Conservation (phyloP, 768 basidiomycete species). For the Pholiota conissans region DNA sequence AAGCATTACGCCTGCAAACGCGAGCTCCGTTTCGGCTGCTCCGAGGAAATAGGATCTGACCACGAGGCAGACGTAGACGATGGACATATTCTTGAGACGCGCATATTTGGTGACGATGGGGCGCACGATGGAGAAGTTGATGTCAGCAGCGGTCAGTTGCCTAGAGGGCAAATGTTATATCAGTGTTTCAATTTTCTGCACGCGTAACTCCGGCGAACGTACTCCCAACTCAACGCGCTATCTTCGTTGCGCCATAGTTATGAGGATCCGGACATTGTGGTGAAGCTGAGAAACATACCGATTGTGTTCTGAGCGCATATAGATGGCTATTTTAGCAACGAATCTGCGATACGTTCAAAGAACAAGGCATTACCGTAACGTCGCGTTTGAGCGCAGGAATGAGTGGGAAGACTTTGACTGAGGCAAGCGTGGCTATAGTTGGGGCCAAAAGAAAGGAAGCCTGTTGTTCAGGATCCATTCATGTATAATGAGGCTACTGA, state of each 20-base stretch:
- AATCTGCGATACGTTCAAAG: neutral
- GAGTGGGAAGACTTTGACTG: slow-evolving; percentile 79
- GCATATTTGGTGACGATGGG: slow-evolving; percentile 82
- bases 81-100: slow-evolving; percentile 69
- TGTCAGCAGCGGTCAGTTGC: slow-evolving; percentile 81
- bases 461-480: slow-evolving; percentile 47
- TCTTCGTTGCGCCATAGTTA: slow-evolving; percentile 41
- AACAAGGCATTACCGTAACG: slow-evolving; percentile 51
- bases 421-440: slow-evolving; percentile 54
- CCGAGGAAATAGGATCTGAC: slow-evolving; percentile 78
- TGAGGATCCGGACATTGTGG: slow-evolving; percentile 3
- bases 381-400: slow-evolving; percentile 73
- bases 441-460: slow-evolving; percentile 48
- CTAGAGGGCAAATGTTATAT: too few relatives aligned
- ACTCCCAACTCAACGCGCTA: slow-evolving; percentile 80
- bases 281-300: slow-evolving; percentile 27
- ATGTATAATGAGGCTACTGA: slow-evolving; percentile 5
- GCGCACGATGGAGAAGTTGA: slow-evolving; percentile 78
- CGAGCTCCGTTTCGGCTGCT: slow-evolving; percentile 68
- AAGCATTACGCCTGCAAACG: slow-evolving; percentile 71
- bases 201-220: slow-evolving; percentile 32
- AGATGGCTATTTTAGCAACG: slow-evolving; percentile 1
- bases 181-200: too few relatives aligned
- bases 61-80: slow-evolving; percentile 76
- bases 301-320: slow-evolving; percentile 39